These are phyloP conservation scores for Fistulina hepatica DNA, from an alignment of 1,284 basidiomycete genomes.

Conservation along the genomic window DNA sequence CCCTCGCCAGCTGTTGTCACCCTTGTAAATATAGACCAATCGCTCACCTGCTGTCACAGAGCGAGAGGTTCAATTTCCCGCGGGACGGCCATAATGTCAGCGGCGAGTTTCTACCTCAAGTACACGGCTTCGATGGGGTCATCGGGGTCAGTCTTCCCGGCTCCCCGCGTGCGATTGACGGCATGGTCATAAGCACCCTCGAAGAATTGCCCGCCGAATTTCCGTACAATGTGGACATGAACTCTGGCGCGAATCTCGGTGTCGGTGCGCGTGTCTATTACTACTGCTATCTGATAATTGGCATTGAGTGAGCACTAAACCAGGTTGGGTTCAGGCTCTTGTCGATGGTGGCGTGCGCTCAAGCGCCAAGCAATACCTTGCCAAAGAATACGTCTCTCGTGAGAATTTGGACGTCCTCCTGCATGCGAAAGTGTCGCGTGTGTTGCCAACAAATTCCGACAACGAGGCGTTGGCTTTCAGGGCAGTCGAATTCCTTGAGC, in stretches of 20 bases:
- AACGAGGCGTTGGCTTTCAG: conserved; percentile 10
- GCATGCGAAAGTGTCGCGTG: conserved; percentile 17
- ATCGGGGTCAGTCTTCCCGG: conserved; percentile 17
- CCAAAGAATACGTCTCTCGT: conserved; percentile 13
- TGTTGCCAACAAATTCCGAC: conserved; percentile 10
- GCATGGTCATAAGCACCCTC: conserved; percentile 16
- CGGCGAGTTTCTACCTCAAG: conserved; percentile 15
- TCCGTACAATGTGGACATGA: conserved; percentile 20
- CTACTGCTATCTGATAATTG: not conserved
- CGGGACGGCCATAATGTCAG: conserved; percentile 16
- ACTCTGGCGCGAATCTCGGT: conserved; percentile 19
- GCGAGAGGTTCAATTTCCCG: conserved; percentile 19
- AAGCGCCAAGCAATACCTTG: conserved; percentile 18
- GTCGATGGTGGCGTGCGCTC: conserved; percentile 16
- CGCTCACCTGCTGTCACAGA: conserved; percentile 11
- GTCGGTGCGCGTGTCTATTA: conserved; percentile 13
- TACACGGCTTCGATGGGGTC: conserved; percentile 16
- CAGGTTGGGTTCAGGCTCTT: conserved; percentile 20
- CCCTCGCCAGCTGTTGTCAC: not conserved
- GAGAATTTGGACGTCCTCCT: conserved; percentile 20
- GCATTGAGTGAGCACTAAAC: not conserved
- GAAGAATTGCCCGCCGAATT: conserved; percentile 18
- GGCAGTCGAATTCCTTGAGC: conserved; percentile 15
- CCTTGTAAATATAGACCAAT: not conserved
- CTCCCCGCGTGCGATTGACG: conserved; percentile 14